Conservation (phyloP, 495 filamentous ascomycete species). For the Aspergillus nanangensis region DNA sequence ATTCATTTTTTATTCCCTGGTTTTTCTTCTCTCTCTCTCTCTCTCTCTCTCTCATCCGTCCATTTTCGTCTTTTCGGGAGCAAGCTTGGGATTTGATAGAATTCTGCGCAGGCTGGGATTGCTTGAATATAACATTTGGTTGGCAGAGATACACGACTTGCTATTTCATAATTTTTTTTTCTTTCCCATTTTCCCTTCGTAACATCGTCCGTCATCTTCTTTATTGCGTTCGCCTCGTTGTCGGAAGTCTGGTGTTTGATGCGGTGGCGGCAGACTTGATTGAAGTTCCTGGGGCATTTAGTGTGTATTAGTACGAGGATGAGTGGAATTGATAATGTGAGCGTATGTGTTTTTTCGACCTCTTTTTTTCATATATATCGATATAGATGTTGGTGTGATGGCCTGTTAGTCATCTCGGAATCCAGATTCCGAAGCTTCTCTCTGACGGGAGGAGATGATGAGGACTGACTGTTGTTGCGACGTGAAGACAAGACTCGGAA, state of each 20-base stretch:
- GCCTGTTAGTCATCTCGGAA: neutral
- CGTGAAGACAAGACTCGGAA: neutral
- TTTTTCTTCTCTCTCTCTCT: neutral
- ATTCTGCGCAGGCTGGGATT: conserved; percentile 14
- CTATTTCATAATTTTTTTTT: neutral
- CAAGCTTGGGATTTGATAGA: conserved; percentile 15
- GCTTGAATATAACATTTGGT: conserved; percentile 15
- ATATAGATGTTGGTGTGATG: neutral
- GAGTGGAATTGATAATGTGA: conserved; percentile 3
- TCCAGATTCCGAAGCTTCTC: neutral
- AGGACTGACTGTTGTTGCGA: no score
- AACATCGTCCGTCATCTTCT: no score
- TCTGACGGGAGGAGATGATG: no score
- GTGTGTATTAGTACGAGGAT: no score
- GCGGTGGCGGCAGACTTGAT: no score
- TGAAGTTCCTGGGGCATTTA: no score
- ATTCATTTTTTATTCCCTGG: no score
- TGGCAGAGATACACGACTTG: conserved; percentile 2
- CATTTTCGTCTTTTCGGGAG: conserved; percentile 10
- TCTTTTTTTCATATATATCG: neutral
- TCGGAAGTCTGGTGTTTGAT: no score
- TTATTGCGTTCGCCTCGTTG: no score
- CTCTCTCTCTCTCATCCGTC: neutral
- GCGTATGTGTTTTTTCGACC: neutral
- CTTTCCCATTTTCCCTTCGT: neutral